Base-by-base conservation (phyloP, 225 moss, liverwort and hornwort species). In the Physcomitrium patens region DNA sequence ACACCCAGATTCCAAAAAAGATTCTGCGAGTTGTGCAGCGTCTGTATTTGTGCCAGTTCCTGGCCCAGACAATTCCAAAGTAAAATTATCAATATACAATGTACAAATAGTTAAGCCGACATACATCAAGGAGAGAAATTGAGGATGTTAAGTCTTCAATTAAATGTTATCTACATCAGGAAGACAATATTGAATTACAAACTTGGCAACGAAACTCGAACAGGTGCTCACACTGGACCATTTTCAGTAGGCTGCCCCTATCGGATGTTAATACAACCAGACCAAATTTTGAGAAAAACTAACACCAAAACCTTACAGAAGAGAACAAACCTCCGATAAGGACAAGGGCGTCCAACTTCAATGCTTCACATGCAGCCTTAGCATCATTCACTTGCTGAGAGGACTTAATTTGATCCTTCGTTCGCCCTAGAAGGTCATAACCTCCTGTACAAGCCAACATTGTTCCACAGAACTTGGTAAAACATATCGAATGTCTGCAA, bases 11-110 rank as follows among this genome's bases (percentile, higher is more conserved):
- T 93, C 93, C 62, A 93, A 82, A 59, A 93, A 99, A 57, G 91
- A 89, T 73, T 99, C 97, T 56, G 97, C 94, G 76, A 99, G 75
- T 76, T 99, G 97, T 51, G 97, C 94, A 60, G 97, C 97, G 80
- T 99, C 97, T 68, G 91, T 85, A 78, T 89, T 99, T 69, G 94
- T 82, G 28, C 97, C 93, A 86, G 89, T 93, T 65, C 97, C 97
- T 96, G 92, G 69, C 57, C 51, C 14, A 60, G 31, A 15, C 70
- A 20, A 24, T 53, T 59, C 63, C 17, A 24, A 31, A 7, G 31
- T 19, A n/a, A 20, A 50, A 17, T 16, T 4, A 12, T 60, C 60
- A 65, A 24, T 16, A 69, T 17, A 22, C 37, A 0, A 18, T 31
- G 46, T 53, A 23, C 14, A 42, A 67, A 49, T 13, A 47, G n/a